Evolutionary conservation across 768 basidiomycete species (phyloP), one percentile per base, ranked within the genome.

Genomic region (Russula virescens): DNA sequence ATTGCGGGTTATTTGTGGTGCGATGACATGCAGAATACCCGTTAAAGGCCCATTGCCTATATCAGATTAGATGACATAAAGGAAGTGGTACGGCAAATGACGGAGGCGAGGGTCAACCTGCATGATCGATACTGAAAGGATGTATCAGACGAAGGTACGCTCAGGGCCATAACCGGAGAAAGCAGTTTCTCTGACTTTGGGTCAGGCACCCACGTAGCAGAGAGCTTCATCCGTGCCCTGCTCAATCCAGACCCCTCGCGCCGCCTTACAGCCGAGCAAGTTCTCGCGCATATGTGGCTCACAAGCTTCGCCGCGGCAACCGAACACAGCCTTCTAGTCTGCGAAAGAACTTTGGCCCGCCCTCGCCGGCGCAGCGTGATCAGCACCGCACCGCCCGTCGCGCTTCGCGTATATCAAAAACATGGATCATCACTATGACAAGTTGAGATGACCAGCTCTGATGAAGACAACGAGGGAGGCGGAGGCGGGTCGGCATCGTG

Each of bases 111-210:
- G n/a, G n/a, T n/a, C n/a, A n/a, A 94, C 67, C 98, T 99, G 72
- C 96, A 98, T 66, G 91, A 94, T 31, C 81, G 86, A 40, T 99
- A 94, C 65, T 99, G 97, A 96, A 83, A 97, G n/a, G n/a, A 96
- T 62, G 83, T 96, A 46, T 91, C 90, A 2, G 70, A 77, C 3
- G 81, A 87, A 75, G 91, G 91, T 89, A 46, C 38, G 18, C 5
- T 8, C 8, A 8, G 8, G 5, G 31, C 31, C 8, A 31, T 31
- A 31, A 31, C n/a, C n/a, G n/a, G n/a, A 31, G 31, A 31, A 4
- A 4, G 31, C 5, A n/a, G n/a, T n/a, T 35, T 35, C 5, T 38
- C 38, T 38, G 38, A 38, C 38, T 38, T 38, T 14, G 38, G 10
- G 38, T 14, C 38, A 5, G 8, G 13, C 38, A 38, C 13, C n/a